Base-by-base conservation (phyloP, 2,329 filamentous ascomycete species). In the Dryadomyces quercivorus region DNA sequence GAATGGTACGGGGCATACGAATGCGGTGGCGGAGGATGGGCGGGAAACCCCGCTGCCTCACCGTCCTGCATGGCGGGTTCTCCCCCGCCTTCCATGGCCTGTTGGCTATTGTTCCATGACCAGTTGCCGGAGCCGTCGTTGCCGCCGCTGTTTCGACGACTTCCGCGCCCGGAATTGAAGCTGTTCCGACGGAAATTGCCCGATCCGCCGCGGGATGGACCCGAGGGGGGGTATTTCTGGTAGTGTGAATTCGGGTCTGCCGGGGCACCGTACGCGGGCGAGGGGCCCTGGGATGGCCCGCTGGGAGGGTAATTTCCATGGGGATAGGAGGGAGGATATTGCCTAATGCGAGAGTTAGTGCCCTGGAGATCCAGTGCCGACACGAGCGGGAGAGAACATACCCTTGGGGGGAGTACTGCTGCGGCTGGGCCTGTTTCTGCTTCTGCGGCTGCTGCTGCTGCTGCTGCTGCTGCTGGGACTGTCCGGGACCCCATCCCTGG, bases 41-140 rank as follows among this genome's bases (percentile, higher is more conserved):
- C 13, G 2, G 13, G 44, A 5, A 31, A 31, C 26, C 26, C 22
- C 15, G 43, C 31, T 42, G 31, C 38, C 50, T 46, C 44, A 13
- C 44, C 13, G 15, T 55, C 51, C 13, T 50, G 53, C 55, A 55
- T 55, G 20, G 36, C 22, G 18, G 31, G 43, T 44, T 52, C 2
- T 58, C 51, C 34, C 53, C 56, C 12, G 56, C 56, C 31, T 52
- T 55, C 77, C 1, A 51, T 15, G 10, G 31, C 51, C 72, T 31
- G 45, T 20, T 64, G 76, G 38, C 73, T 74, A 46, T 81, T 76
- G 54, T 79, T 85, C 85, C 88, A 91, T 48, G 88, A 86, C 2
- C 82, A 59, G 66, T 68, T 86, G 81, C 68, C 38, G 8, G 16
- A 83, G 72, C 59, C 73, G 40, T 82, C 81, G 52, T 84, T 76